Evolutionary conservation across 495 filamentous ascomycete species (phyloP).

Genomic region (Podospora conica): DNA sequence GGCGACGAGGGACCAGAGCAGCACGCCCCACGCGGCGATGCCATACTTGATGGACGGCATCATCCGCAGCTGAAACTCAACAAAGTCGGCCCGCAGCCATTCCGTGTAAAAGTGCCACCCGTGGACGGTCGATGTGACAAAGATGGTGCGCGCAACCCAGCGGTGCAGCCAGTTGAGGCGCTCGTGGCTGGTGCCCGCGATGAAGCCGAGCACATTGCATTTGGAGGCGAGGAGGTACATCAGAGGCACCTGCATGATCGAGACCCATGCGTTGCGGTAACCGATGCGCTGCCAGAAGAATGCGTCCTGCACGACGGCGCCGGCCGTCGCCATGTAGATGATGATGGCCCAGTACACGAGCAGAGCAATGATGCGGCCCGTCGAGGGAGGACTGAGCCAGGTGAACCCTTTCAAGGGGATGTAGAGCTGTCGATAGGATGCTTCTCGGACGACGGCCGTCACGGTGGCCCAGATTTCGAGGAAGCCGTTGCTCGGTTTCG

Average conservation of each 20-base stretch:
- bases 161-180: conserved; percentile 80
- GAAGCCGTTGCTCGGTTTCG: conserved; percentile 56
- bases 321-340: conserved; percentile 50
- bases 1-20: conserved; percentile 65
- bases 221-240: conserved; percentile 76
- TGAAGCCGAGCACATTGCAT: conserved; percentile 62
- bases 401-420: conserved; percentile 43
- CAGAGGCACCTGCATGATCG: conserved; percentile 74
- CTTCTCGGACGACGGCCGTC: conserved; percentile 62
- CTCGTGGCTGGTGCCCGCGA: conserved; percentile 66
- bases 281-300: conserved; percentile 64
- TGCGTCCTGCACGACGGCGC: conserved; percentile 36
- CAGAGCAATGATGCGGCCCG: conserved; percentile 51
- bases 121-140: conserved; percentile 69
- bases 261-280: conserved; percentile 69
- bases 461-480: conserved; percentile 56
- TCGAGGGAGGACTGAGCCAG: conserved; percentile 49
- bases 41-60: conserved; percentile 63
- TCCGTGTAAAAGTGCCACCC: conserved; percentile 63
- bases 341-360: conserved; percentile 51
- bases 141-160: conserved; percentile 69
- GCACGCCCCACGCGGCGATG: conserved; percentile 64
- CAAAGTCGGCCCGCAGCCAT: conserved; percentile 61
- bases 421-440: conserved; percentile 56
- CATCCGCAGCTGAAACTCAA: conserved; percentile 53